phyloP scores from a whole-genome alignment of 768 basidiomycete genomes.

The Rhodotorula kratochvilovae region DNA sequence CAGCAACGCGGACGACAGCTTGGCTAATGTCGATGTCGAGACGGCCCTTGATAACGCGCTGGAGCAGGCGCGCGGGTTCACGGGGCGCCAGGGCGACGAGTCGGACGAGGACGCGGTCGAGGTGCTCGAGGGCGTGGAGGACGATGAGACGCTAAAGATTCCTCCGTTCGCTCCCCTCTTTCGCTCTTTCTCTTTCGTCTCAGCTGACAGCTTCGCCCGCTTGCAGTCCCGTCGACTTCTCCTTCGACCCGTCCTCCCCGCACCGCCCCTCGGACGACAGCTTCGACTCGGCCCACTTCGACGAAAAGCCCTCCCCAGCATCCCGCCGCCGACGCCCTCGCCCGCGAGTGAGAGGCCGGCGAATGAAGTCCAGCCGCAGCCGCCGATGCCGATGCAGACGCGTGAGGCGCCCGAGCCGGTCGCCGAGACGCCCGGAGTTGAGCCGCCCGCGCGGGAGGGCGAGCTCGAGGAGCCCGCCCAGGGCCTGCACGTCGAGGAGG shows the following conservation, averaged over 20 bases:
- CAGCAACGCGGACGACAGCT: not conserved
- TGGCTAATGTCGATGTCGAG: not conserved
- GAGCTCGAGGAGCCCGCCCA: no score
- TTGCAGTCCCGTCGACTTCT: not conserved
- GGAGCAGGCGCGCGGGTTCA: slow-evolving; percentile 4
- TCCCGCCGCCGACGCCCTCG: not conserved
- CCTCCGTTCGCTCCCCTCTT: not conserved
- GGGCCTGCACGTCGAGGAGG: no score
- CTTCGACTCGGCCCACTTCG: not conserved
- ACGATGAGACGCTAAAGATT: not conserved
- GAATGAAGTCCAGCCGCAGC: not conserved
- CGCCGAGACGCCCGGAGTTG: no score
- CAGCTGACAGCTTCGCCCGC: not conserved
- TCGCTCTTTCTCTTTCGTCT: not conserved
- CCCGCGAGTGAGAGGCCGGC: not conserved
- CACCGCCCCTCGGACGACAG: not conserved
- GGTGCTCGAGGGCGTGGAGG: not conserved
- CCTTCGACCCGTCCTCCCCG: not conserved
- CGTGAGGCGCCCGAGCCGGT: no score
- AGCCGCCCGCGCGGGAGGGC: no score
- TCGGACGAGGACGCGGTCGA: not conserved
- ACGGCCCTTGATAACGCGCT: slow-evolving; percentile 4
- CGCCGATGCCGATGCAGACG: not conserved
- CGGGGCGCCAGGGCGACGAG: not conserved
- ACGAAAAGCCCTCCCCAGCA: not conserved